Evolutionary conservation across 2,329 filamentous ascomycete genomes (phyloP), one percentile per base, ranked within the genome.

Genomic region (Fusarium bactridioides): DNA sequence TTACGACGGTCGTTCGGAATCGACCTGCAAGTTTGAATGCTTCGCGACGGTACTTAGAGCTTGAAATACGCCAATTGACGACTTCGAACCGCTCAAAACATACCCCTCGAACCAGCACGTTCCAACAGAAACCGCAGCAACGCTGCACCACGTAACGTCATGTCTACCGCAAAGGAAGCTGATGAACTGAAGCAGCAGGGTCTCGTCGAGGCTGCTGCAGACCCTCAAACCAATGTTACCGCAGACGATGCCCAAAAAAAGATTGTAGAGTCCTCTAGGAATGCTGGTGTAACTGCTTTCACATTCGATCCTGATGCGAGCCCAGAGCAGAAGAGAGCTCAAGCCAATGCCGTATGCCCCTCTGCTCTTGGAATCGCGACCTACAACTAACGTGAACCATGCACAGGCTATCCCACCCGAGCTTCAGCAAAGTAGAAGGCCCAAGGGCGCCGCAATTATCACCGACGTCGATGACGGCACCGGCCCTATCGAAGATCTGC

Each of bases 281-380:
- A 92, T 77, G 93, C 92, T 18, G 96, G 96, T 45, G 89, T 92
- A 29, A 84, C 91, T 35, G 95, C 94, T 72, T 96, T 93, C 80
- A 89, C 91, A 70, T 99, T 98, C 83, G 89, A 99, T 79, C 94
- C 96, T 2, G 84, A 97, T 84, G 95, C 94, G 45, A 91, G 87
- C 47, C 88, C 92, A 2, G 93, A 94, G 80, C 88, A 97, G 82
- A 99, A 99, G 85, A 91, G 89, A 69, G 92, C 92, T 37, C 93
- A 95, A 80, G 91, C 92, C 27, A 86, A 88, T 86, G 89, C 91
- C 79, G 94, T 97, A 87, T 77, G 92, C 53, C 19, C 35, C 57
- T 61, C 57, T 45, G 19, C 23, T 38, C 29, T 43, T 57, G n/a
- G 35, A 66, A 43, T 12, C 33, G 16, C 50, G 58, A 44, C 48